Base-by-base conservation (phyloP, 768 basidiomycete species). In the Boletus reticuloceps region DNA sequence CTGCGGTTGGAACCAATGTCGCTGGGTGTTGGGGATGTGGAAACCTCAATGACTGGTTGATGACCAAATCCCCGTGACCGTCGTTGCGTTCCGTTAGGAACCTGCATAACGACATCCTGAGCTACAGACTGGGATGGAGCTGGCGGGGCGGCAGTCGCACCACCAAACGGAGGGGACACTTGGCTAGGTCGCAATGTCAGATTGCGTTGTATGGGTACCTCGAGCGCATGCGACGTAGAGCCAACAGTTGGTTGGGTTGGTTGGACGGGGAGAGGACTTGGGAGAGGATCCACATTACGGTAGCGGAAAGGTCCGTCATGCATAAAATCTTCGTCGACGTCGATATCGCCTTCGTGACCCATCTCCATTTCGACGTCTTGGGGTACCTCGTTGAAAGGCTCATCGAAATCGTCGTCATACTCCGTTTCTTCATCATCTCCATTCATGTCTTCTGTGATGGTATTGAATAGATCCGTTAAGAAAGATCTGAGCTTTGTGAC, bases 401-500 rank as follows among this genome's bases (percentile, higher is more conserved):
- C 71, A 14, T 75, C 72, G 49, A 70, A 70, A 40, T 72, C 65
- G 50, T 75, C 83, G 47, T 85, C 82, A 57, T 85, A 85, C 60
- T 88, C 85, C 2, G 82, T 85, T 60, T 84, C 83, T 63, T 85
- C 87, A 43, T 80, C 86, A 51, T 78, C 77, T 27, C 80, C 83
- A 59, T 82, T 85, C 77, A 81, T 77, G 49, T 77, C 77, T 63
- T 89, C 89, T 3, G 82, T 87, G 63, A 91, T 86, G 57, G 83
- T 83, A 61, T 86, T 85, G 67, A 87, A 90, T 14, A 89, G 70
- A 55, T 88, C 87, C 7, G 82, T 86, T 45, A 99, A 75, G 69
- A 85, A 94, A 17, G 83, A 75, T 32, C 96, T 82, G 19, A 99
- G 79, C 46, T 93, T 86, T 12, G 81, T 75, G 2, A 99, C 91